Evolutionary conservation across 2,329 filamentous ascomycete genomes (phyloP).

Genomic region (Exophiala spinifera): DNA sequence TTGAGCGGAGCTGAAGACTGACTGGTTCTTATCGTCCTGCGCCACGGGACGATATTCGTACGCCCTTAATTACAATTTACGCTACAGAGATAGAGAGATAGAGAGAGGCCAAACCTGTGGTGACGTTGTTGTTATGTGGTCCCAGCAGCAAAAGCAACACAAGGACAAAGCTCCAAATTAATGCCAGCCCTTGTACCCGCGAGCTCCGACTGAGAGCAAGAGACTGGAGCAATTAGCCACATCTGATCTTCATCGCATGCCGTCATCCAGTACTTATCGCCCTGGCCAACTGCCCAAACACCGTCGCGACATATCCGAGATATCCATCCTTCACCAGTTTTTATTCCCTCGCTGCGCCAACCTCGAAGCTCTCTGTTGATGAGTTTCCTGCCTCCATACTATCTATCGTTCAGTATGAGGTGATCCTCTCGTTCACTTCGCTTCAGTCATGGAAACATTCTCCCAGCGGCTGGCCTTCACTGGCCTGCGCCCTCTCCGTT

Average conservation of each 20-base stretch:
- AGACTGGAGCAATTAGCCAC: too few species aligned
- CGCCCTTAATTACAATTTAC: too few species aligned
- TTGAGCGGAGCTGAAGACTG: too few species aligned
- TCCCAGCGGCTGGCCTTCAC: slow-evolving; percentile 17
- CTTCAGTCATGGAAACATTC: slow-evolving; percentile 20
- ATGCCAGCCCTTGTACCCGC: too few species aligned
- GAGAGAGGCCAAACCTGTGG: too few species aligned
- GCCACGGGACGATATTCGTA: too few species aligned
- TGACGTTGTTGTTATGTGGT: too few species aligned
- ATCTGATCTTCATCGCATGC: not conserved
- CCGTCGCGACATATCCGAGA: not conserved
- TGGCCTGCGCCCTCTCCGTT: slow-evolving; percentile 12
- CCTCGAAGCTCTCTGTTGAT: not conserved
- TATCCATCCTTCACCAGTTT: not conserved
- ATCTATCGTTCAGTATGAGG: slow-evolving; percentile 12
- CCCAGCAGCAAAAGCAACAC: not conserved
- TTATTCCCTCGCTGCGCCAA: not conserved
- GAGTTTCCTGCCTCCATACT: not conserved
- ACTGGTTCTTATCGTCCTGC: too few species aligned
- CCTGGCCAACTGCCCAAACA: too few species aligned
- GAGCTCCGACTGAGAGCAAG: too few species aligned
- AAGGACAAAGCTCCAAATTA: too few species aligned
- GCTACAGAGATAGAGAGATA: too few species aligned
- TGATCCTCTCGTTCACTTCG: slow-evolving; percentile 3
- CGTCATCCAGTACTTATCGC: not conserved